Conservation (phyloP, 2,329 filamentous ascomycete genomes). For the Gliomastix tumulicola region DNA sequence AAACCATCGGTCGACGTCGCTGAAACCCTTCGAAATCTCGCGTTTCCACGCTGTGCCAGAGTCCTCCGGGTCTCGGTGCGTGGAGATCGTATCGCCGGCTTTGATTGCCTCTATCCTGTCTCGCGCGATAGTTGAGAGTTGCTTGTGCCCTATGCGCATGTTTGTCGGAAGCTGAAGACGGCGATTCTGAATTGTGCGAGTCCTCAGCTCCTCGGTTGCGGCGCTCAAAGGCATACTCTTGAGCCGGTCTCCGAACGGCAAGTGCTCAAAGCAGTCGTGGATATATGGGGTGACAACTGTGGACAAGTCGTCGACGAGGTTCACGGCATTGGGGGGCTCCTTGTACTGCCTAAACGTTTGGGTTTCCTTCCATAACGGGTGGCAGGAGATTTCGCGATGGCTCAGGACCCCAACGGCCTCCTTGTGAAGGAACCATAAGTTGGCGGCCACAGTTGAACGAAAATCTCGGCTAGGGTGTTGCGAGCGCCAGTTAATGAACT, state of each 20-base stretch:
- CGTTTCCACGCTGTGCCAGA: constrained; percentile 50
- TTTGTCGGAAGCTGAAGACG: constrained; percentile 17
- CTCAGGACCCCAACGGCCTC: constrained; percentile 49
- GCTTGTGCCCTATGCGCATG: constrained; percentile 12
- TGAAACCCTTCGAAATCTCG: constrained; percentile 31
- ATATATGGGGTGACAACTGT: constrained; percentile 70
- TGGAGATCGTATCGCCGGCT: constrained; percentile 43
- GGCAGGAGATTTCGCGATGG: constrained; percentile 11
- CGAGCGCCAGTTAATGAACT: constrained; percentile 48
- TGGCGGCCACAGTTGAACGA: constrained; percentile 48
- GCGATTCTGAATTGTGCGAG: constrained; percentile 13
- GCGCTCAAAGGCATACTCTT: constrained; percentile 21
- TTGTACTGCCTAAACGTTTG: constrained; percentile 26
- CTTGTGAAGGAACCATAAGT: constrained; percentile 58
- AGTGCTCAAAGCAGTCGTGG: constrained; percentile 53
- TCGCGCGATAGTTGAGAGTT: constrained; percentile 10
- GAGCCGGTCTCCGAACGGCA: constrained; percentile 52
- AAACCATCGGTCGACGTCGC: constrained; percentile 55
- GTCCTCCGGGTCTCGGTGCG: constrained; percentile 32
- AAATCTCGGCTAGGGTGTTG: constrained; percentile 51
- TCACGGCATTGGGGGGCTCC: constrained; percentile 5
- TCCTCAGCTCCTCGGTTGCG: constrained; percentile 17
- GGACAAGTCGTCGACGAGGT: constrained; percentile 6
- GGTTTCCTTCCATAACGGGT: constrained; percentile 49
- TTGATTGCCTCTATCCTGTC: constrained; percentile 23